A percentile compares a stretch with the other conserved stretches of the same genome.
Evolutionary conservation across 352 stramenopile genomes (phyloP).

Genomic region (Detonula confervacea): DNA sequence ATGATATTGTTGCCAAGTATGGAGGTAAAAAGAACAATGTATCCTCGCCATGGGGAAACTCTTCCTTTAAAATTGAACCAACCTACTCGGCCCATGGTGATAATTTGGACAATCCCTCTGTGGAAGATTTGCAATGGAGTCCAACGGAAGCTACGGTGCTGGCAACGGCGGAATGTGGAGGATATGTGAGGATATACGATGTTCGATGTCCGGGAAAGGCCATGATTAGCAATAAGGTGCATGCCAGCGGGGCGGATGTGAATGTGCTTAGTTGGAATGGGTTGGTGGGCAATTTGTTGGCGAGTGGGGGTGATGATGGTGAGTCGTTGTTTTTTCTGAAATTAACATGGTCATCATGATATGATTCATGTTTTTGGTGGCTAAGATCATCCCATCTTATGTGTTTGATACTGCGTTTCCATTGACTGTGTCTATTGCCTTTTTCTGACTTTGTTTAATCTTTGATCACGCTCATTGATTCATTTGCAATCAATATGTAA

Average conservation of each 20-base stretch:
- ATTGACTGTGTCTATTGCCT: too few species aligned
- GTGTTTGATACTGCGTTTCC: too few species aligned
- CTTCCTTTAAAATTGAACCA: conserved; percentile 51
- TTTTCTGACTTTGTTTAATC: neutral
- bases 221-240: conserved; percentile 93
- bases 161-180: conserved; percentile 93
- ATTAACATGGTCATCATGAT: conserved; percentile 47
- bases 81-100: conserved; percentile 62
- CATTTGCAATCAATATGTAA: neutral
- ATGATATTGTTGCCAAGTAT: conserved; percentile 20
- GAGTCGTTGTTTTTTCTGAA: conserved; percentile 89
- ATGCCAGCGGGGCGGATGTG: conserved; percentile 92
- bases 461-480: too few species aligned
- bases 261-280: conserved; percentile 99
- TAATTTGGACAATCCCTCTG: conserved; percentile 76
- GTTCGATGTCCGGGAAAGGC: conserved; percentile 88
- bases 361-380: too few species aligned
- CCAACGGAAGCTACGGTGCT: conserved; percentile 97
- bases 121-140: conserved; percentile 99
- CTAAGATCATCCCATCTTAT: too few species aligned
- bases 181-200: conserved; percentile 97
- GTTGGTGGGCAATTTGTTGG: conserved; percentile 96
- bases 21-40: conserved; percentile 14
- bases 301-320: conserved; percentile 97
- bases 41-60: conserved; percentile 36